phyloP scores from a whole-genome alignment of 2,329 filamentous ascomycete species.

The Botrytis deweyae region DNA sequence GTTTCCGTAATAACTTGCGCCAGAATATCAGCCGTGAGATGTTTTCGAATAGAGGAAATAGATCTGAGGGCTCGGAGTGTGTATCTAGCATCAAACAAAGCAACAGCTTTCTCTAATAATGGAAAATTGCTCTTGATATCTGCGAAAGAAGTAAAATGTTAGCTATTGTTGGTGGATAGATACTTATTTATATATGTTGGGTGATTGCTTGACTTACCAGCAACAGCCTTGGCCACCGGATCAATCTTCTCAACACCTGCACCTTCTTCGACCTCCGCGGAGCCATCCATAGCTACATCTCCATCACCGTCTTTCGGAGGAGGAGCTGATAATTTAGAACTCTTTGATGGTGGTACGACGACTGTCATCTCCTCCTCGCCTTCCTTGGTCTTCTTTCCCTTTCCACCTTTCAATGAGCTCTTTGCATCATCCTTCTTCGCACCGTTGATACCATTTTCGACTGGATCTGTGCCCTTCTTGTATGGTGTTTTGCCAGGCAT shows the following conservation, averaged over 20 bases:
- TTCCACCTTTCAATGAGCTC: slow-evolving; percentile 58
- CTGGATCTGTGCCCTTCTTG: slow-evolving; percentile 65
- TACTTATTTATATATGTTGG: not conserved
- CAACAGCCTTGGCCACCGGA: slow-evolving; percentile 57
- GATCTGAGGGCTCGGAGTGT: slow-evolving; percentile 90
- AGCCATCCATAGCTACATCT: slow-evolving; percentile 69
- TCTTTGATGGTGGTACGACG: slow-evolving; percentile 72
- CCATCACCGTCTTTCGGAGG: slow-evolving; percentile 61
- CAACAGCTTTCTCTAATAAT: slow-evolving; percentile 86
- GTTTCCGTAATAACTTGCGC: slow-evolving; percentile 78
- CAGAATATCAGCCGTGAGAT: slow-evolving; percentile 78
- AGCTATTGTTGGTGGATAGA: slow-evolving; percentile 21
- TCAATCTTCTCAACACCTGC: slow-evolving; percentile 56
- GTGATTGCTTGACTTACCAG: slow-evolving; percentile 49
- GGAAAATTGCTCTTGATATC: slow-evolving; percentile 95
- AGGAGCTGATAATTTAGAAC: slow-evolving; percentile 56
- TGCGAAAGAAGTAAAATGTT: slow-evolving; percentile 43
- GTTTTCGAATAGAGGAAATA: slow-evolving; percentile 93
- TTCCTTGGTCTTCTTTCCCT: slow-evolving; percentile 66
- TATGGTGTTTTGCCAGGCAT: slow-evolving; percentile 73
- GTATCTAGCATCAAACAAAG: slow-evolving; percentile 92
- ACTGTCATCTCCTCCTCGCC: slow-evolving; percentile 74
- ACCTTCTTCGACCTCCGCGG: slow-evolving; percentile 34
- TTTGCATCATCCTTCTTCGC: slow-evolving; percentile 64
- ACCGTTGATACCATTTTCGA: slow-evolving; percentile 64